Evolutionary conservation across 192 early-diverging fungal genomes (phyloP), one percentile per base, ranked within the genome.

Genomic region (Kickxella alabastrina): DNA sequence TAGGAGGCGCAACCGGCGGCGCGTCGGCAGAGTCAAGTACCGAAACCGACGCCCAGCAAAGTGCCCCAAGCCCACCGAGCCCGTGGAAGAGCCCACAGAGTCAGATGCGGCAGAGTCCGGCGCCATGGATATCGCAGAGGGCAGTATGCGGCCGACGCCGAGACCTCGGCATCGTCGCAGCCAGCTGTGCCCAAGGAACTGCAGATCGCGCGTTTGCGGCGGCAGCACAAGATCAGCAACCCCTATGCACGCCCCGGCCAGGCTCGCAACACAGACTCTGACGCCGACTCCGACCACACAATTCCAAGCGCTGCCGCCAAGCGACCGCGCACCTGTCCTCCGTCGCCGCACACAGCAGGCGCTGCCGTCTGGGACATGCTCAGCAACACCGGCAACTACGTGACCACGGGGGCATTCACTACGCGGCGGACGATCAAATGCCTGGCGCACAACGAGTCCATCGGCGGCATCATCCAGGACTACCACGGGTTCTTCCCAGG

Each of bases 401-500:
- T 77, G 6, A 77, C 75, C 1, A 77, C 75, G 3, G 75, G 75
- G 1, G 75, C 75, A 4, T 77, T 71, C 31, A 46, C 61, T 1
- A 77, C 75, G 10, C 54, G 75, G 31, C 59, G 68, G 21, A 67
- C 75, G 7, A 49, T 71, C 39, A 66, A 62, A 15, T 58, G 62
- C 26, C 60, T 77, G 13, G 63, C 75, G 15, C 62, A 70, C 44
- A 62, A 64, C 42, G 75, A 57, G 3, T 59, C 73, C 5, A 68
- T 50, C 3, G 68, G 68, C 44, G 75, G 75, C 3, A 71, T 77
- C 35, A 71, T 77, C 54, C 63, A 65, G 40, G 63, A 63, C 34
- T 64, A 71, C 46, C 75, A 77, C 19, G 75, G 75, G 1, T 62
- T 63, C 24, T 71, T 63, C 12, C 68, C 75, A 1, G 75, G 75